These are phyloP conservation scores for Dittrichia graveolens DNA, from an alignment of 129 eudicot species.

Conservation along the genomic window DNA sequence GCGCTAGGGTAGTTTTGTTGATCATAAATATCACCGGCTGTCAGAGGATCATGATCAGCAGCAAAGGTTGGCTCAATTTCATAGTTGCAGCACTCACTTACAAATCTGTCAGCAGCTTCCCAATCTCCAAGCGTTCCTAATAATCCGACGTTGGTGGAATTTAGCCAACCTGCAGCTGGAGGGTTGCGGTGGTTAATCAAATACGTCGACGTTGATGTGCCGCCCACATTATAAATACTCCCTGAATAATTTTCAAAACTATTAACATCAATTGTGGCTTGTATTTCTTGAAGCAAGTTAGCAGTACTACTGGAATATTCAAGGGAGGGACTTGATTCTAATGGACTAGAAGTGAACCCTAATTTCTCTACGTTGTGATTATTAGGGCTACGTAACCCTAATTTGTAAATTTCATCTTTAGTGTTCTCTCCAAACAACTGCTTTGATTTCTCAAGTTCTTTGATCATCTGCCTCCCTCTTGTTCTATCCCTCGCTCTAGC, in stretches of 20 bases:
- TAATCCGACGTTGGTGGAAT: conserved; percentile 17
- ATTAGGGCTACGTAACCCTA: conserved; percentile 46
- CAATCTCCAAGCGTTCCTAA: conserved; percentile 28
- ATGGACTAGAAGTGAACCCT: conserved; percentile 26
- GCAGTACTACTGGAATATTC: conserved; percentile 31
- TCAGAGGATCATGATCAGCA: no score
- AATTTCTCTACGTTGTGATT: conserved; percentile 18
- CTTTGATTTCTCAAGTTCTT: conserved; percentile 26
- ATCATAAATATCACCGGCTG: conserved; percentile 32
- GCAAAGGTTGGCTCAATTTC: conserved; percentile 20
- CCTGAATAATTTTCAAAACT: conserved; percentile 22
- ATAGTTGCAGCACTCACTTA: conserved; percentile 16
- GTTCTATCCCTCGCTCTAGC: conserved; percentile 62
- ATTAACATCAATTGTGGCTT: conserved; percentile 9
- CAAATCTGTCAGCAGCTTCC: conserved; percentile 21
- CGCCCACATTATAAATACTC: not conserved
- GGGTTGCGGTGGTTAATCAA: conserved; percentile 29
- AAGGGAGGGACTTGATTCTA: conserved; percentile 25
- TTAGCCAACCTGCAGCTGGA: conserved; percentile 30
- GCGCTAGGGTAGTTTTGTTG: conserved; percentile 42
- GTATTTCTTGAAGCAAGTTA: conserved; percentile 29
- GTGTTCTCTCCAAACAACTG: conserved; percentile 14
- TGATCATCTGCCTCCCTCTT: conserved; percentile 44
- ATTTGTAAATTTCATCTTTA: conserved; percentile 24
- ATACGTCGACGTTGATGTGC: not conserved